A percentile compares a stretch with the other conserved stretches of the same genome.
phyloP scores from a whole-genome alignment of 179 eudicot genomes.

The Actinidia chinensis region DNA sequence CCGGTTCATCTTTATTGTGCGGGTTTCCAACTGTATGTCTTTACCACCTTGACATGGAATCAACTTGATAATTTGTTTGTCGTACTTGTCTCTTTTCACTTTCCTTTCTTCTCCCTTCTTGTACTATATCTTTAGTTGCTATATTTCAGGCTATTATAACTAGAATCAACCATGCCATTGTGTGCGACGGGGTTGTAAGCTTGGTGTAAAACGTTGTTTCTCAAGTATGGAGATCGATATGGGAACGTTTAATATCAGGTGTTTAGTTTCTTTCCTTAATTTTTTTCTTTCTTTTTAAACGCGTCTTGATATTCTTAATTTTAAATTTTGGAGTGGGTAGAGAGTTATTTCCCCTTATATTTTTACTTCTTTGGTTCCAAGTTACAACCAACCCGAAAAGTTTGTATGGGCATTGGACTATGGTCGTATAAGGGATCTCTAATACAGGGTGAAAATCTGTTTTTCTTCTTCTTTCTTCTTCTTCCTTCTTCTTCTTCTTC shows the following conservation, averaged over 20 bases:
- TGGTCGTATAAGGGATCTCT: constrained; percentile 27
- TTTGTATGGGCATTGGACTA: constrained; percentile 33
- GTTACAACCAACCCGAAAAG: constrained; percentile 39
- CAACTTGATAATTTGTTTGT: neutral
- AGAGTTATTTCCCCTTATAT: neutral
- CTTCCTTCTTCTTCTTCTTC: too few relatives aligned
- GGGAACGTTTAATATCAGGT: constrained; percentile 48
- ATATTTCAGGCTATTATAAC: constrained; percentile 46
- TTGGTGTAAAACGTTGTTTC: constrained; percentile 48
- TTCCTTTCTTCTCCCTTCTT: neutral
- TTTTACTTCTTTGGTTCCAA: constrained; percentile 18
- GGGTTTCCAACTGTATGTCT: constrained; percentile 57
- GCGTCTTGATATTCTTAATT: neutral
- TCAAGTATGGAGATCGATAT: constrained; percentile 49
- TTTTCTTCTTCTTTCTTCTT: too few relatives aligned
- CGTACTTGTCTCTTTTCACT: neutral
- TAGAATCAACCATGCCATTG: constrained; percentile 65
- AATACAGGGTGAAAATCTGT: constrained; percentile 31
- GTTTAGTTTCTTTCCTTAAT: constrained; percentile 30
- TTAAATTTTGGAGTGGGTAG: neutral
- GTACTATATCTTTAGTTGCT: neutral
- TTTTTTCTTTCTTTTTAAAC: neutral
- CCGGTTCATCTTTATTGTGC: constrained; percentile 63
- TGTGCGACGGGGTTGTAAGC: constrained; percentile 51
- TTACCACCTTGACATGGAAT: neutral